These are phyloP conservation scores for Russula brevipes DNA, from an alignment of 768 basidiomycete species.

Conservation along the genomic window DNA sequence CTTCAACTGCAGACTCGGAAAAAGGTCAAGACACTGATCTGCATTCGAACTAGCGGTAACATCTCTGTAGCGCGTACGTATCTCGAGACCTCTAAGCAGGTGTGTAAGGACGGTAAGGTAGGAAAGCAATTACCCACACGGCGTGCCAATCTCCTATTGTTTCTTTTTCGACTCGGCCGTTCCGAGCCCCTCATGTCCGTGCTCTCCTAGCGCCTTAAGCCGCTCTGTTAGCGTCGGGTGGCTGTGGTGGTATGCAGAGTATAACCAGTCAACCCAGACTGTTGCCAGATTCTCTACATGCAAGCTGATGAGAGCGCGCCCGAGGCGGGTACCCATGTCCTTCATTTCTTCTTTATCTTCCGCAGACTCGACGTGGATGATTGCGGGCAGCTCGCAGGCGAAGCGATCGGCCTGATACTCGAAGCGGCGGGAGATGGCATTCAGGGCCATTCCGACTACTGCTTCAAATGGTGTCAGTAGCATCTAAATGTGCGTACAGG, in stretches of 20 bases:
- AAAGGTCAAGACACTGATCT: background rate
- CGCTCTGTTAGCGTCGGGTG: constrained; percentile 94
- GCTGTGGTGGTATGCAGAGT: constrained; percentile 93
- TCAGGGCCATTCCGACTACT: constrained; percentile 65
- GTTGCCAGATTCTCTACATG: constrained; percentile 92
- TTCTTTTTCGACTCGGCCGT: constrained; percentile 33
- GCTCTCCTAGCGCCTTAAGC: constrained; percentile 66
- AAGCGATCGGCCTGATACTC: constrained; percentile 93
- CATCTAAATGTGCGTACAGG: constrained; percentile 43
- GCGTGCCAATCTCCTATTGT: constrained; percentile 15
- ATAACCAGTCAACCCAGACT: constrained; percentile 94
- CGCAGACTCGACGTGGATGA: constrained; percentile 30
- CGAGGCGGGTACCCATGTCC: constrained; percentile 83
- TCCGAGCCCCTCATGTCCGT: constrained; percentile 14
- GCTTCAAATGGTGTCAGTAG: constrained; percentile 77
- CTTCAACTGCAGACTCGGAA: background rate
- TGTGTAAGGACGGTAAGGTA: background rate
- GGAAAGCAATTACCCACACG: background rate
- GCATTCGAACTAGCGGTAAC: background rate
- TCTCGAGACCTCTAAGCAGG: constrained; percentile 6
- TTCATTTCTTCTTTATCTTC: constrained; percentile 53
- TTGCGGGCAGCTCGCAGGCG: constrained; percentile 59
- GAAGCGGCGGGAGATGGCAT: constrained; percentile 77
- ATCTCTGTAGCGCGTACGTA: background rate
- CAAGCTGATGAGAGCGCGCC: constrained; percentile 73